Conservation (phyloP, 768 basidiomycete species). For the Pleurotus tuoliensis region DNA sequence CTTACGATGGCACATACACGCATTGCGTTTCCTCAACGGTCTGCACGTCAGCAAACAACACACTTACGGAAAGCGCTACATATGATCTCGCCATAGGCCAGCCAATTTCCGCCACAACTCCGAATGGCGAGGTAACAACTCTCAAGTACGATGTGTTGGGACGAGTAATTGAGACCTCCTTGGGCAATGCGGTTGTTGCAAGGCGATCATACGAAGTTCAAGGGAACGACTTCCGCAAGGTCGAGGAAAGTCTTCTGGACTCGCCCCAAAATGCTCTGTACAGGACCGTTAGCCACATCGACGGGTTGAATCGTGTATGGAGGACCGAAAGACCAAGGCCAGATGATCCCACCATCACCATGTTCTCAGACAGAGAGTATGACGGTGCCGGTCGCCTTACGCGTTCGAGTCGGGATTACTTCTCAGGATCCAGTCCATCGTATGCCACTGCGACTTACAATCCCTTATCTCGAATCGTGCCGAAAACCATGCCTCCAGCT, state of each 20-base stretch:
- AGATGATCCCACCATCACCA: not conserved
- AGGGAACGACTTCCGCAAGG: not conserved
- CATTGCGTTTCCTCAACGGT: not conserved
- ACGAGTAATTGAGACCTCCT: not conserved
- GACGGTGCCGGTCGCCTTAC: slow-evolving; percentile 3
- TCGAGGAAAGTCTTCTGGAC: not conserved
- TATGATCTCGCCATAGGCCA: not conserved
- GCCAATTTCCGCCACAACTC: not conserved
- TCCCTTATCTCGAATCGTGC: not conserved
- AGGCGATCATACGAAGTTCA: not conserved
- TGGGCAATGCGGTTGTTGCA: not conserved
- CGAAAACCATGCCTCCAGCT: not conserved
- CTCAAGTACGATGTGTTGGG: not conserved
- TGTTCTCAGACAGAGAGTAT: not conserved
- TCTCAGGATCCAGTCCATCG: not conserved
- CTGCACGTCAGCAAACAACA: not conserved
- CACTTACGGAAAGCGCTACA: not conserved
- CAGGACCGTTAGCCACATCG: not conserved
- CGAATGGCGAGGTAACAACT: slow-evolving; percentile 2
- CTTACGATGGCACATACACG: not conserved
- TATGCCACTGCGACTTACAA: not conserved
- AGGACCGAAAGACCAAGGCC: not conserved
- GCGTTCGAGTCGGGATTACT: not conserved
- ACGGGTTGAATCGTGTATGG: not conserved
- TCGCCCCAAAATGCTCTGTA: not conserved